Conservation (phyloP, 2,329 filamentous ascomycete species). For the Penicillium sp. region DNA sequence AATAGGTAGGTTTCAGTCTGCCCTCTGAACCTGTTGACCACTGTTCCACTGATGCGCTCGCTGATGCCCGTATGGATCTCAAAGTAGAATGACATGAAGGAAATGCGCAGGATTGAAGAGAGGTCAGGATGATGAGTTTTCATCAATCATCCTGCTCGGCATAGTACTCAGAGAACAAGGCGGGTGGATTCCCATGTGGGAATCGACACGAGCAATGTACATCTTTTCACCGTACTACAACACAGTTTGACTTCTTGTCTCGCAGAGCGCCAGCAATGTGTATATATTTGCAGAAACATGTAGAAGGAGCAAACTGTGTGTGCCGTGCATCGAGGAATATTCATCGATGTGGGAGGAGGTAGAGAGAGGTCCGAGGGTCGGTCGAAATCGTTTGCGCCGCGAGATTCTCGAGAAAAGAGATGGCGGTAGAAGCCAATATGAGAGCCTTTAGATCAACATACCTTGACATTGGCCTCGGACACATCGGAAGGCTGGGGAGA, state of each 20-base stretch:
- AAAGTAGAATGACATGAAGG: constrained; percentile 23
- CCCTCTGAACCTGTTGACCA: constrained; percentile 29
- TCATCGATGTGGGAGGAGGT: constrained; percentile 26
- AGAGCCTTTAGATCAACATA: constrained; percentile 92
- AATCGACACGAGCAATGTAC: constrained; percentile 35
- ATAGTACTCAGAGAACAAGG: constrained; percentile 34
- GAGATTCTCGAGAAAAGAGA: constrained; percentile 47
- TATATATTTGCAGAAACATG: constrained; percentile 27
- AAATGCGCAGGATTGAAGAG: constrained; percentile 32
- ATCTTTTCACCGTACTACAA: constrained; percentile 52
- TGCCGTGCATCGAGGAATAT: constrained; percentile 30
- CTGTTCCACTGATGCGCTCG: constrained; percentile 55
- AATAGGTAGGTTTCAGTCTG: constrained; percentile 1
- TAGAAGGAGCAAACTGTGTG: constrained; percentile 39
- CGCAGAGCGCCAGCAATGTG: constrained; percentile 30
- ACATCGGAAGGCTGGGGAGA: constrained; percentile 81
- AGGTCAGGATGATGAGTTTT: constrained; percentile 24
- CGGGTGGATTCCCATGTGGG: constrained; percentile 53
- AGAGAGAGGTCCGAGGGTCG: constrained; percentile 30
- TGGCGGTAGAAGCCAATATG: constrained; percentile 72
- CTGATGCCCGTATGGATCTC: constrained; percentile 43
- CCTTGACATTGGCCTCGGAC: constrained; percentile 97
- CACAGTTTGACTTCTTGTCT: constrained; percentile 57
- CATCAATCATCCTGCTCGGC: constrained; percentile 31
- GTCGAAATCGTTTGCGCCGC: constrained; percentile 41